Percentiles rank a stretch among this genome's conserved stretches.
These are phyloP conservation scores for Umbellularia californica DNA, from an alignment of 164 flowering plant genomes.

Conservation along the genomic window DNA sequence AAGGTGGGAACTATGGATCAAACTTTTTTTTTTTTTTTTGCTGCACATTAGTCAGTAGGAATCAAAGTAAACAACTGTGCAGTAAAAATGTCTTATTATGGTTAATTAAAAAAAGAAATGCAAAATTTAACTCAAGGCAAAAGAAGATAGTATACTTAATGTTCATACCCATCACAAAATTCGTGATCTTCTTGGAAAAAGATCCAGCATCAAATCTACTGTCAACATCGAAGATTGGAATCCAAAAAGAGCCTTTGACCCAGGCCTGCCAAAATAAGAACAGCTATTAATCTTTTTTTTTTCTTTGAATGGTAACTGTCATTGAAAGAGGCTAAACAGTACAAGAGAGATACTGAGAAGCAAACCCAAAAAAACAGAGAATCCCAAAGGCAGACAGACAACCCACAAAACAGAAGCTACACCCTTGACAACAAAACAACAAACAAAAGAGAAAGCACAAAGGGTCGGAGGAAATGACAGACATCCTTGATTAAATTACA, in stretches of 20 bases:
- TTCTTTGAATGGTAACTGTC: no score
- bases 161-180: constrained; percentile 76
- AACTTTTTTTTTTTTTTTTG: no score
- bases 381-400: no score
- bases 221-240: constrained; percentile 86
- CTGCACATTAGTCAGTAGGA: no score
- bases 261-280: constrained; percentile 57
- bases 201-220: constrained; percentile 54
- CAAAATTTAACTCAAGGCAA: background rate
- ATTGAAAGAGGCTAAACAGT: no score
- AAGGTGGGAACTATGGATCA: no score
- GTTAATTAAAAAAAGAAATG: background rate
- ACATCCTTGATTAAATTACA: background rate
- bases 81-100: background rate
- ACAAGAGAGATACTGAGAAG: no score
- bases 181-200: constrained; percentile 60
- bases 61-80: no score
- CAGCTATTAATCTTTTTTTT: no score
- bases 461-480: background rate
- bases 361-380: no score
- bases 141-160: constrained; percentile 4
- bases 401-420: no score
- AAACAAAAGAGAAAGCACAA: background rate
- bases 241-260: constrained; percentile 92
- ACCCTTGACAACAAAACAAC: no score